Conservation (phyloP, 2,329 filamentous ascomycete genomes). For the Penicillium sp. region DNA sequence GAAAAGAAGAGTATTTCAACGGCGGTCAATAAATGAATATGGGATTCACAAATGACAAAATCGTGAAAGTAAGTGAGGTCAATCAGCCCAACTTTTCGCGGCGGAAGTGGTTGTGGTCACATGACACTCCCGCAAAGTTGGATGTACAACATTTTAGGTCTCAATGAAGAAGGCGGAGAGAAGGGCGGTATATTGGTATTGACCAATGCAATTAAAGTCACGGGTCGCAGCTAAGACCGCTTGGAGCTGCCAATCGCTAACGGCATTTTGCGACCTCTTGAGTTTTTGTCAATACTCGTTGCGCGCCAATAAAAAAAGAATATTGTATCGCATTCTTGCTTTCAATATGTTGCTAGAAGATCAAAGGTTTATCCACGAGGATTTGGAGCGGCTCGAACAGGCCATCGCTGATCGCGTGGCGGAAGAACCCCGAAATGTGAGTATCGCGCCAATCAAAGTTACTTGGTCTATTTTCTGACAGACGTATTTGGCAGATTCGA, state of each 20-base stretch:
- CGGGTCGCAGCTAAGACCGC: not conserved
- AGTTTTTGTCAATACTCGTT: slow-evolving; percentile 5
- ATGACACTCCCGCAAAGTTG: slow-evolving; percentile 21
- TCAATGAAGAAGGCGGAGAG: not conserved
- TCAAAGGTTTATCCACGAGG: slow-evolving; percentile 90
- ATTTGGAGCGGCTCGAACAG: slow-evolving; percentile 92
- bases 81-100: slow-evolving; percentile 24
- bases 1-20: slow-evolving; percentile 19
- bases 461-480: slow-evolving; percentile 20
- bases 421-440: slow-evolving; percentile 84
- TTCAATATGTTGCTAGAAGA: slow-evolving; percentile 79
- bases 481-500: slow-evolving; percentile 65
- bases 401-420: slow-evolving; percentile 84
- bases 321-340: not conserved
- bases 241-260: slow-evolving; percentile 17
- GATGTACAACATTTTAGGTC: not conserved
- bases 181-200: not conserved
- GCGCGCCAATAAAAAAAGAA: not conserved
- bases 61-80: slow-evolving; percentile 4
- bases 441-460: slow-evolving; percentile 33
- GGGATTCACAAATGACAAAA: slow-evolving; percentile 11
- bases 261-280: slow-evolving; percentile 8
- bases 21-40: slow-evolving; percentile 10
- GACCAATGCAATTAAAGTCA: not conserved
- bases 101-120: slow-evolving; percentile 20